A percentile compares a stretch with the other conserved stretches of the same genome.
These are phyloP conservation scores for Stemphylium vesicarium DNA, from an alignment of 2,329 filamentous ascomycete genomes.

Conservation along the genomic window DNA sequence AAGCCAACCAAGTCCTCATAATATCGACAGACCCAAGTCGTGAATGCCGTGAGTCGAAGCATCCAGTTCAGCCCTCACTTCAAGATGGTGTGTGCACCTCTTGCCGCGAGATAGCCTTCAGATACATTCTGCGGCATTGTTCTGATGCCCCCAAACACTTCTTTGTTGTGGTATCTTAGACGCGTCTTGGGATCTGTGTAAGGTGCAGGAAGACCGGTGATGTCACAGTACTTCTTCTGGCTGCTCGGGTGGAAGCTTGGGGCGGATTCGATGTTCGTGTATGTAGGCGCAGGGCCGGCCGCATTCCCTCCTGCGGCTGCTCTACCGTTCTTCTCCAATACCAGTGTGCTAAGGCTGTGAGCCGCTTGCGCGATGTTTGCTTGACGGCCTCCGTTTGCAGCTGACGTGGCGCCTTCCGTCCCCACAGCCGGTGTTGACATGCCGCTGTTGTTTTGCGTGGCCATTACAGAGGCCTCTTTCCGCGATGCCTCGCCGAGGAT, in stretches of 20 bases:
- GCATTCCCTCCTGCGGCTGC: constrained; percentile 31
- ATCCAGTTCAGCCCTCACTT: constrained; percentile 64
- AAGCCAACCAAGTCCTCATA: too few relatives aligned
- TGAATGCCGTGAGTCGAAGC: neutral
- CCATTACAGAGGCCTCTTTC: constrained; percentile 86
- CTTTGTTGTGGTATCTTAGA: constrained; percentile 88
- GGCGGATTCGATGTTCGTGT: constrained; percentile 95
- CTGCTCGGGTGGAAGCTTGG: constrained; percentile 80
- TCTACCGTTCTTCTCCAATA: constrained; percentile 77
- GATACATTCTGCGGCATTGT: constrained; percentile 79
- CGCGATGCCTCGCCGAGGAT: constrained; percentile 88
- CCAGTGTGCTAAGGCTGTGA: constrained; percentile 83
- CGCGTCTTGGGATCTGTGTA: constrained; percentile 96
- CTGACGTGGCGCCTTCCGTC: constrained; percentile 50
- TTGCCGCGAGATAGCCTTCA: constrained; percentile 86
- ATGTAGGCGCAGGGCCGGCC: constrained; percentile 74
- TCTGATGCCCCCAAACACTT: constrained; percentile 86
- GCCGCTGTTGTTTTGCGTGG: constrained; percentile 83
- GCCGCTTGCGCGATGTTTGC: constrained; percentile 86
- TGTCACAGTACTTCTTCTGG: constrained; percentile 90
- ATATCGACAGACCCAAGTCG: neutral
- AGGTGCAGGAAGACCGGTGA: constrained; percentile 88
- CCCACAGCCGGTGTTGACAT: constrained; percentile 66
- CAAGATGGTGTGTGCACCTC: constrained; percentile 90
- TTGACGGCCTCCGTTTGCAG: constrained; percentile 68